A percentile compares a stretch with the other conserved stretches of the same genome.
Evolutionary conservation across 225 moss, liverwort and hornwort species (phyloP).

Genomic region (Marchantia polymorpha): DNA sequence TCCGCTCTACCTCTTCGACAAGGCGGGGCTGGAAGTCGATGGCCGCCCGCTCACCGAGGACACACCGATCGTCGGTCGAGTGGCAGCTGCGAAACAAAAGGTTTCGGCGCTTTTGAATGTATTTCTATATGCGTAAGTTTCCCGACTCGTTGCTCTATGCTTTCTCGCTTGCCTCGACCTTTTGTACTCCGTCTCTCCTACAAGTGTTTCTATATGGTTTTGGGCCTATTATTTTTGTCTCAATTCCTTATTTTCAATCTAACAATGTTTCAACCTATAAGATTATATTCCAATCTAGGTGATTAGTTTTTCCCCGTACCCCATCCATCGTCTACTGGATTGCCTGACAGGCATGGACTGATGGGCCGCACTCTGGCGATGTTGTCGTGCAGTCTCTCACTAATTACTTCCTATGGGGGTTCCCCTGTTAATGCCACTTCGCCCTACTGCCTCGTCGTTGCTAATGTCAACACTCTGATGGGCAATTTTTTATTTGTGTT

Average conservation of each 20-base stretch:
- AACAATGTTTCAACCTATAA: too few relatives aligned
- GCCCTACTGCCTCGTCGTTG: constrained; percentile 79
- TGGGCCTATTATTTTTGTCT: background rate
- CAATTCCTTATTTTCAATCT: background rate
- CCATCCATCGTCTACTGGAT: too few relatives aligned
- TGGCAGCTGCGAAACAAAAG: constrained; percentile 57
- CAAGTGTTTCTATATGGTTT: background rate
- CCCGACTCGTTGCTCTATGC: background rate
- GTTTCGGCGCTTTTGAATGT: constrained; percentile 71
- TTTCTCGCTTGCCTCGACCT: background rate
- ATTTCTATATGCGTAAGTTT: constrained; percentile 88
- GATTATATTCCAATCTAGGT: too few relatives aligned
- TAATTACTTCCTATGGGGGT: constrained; percentile 92
- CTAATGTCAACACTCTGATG: constrained; percentile 91
- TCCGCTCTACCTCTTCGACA: constrained; percentile 75
- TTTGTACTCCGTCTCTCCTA: too few relatives aligned
- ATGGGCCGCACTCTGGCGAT: background rate
- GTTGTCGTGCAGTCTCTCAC: constrained; percentile 66
- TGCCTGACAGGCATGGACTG: too few relatives aligned
- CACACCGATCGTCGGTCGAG: constrained; percentile 41
- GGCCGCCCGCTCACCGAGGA: constrained; percentile 50
- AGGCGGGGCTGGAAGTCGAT: constrained; percentile 72
- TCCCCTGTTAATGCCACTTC: constrained; percentile 85
- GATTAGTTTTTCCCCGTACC: too few relatives aligned
- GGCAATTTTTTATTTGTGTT: constrained; percentile 97